These are phyloP conservation scores for Phaseolus coccineus DNA, from an alignment of 331 rosid species.

Conservation along the genomic window DNA sequence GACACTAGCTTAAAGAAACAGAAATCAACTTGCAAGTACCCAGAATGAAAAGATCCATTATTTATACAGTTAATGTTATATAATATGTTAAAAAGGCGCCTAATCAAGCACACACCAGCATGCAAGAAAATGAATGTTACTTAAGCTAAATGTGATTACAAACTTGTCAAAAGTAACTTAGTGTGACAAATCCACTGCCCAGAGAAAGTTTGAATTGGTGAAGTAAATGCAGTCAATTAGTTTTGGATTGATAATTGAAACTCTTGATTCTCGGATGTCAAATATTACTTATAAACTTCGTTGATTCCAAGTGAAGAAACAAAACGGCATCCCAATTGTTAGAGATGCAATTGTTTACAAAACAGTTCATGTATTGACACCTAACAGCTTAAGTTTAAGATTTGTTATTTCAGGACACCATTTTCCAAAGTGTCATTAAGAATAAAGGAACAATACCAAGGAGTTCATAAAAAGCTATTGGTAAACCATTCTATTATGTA, in stretches of 20 bases:
- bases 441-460: conserved; percentile 24
- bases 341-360: conserved; percentile 3
- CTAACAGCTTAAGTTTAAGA: neutral
- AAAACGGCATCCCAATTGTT: conserved; percentile 17
- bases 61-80: conserved; percentile 27
- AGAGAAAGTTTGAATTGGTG: conserved; percentile 17
- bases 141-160: conserved; percentile 34
- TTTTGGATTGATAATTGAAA: conserved; percentile 35
- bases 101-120: conserved; percentile 15
- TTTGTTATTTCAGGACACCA: neutral
- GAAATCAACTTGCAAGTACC: conserved; percentile 36
- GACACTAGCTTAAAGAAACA: conserved; percentile 41
- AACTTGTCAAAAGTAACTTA: neutral
- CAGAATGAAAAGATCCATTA: conserved; percentile 20
- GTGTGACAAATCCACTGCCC: conserved; percentile 14
- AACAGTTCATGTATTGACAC: neutral
- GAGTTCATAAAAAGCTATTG: conserved; percentile 22
- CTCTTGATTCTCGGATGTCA: conserved; percentile 10
- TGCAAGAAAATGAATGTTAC: conserved; percentile 37
- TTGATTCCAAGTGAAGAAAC: conserved; percentile 13
- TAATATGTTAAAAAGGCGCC: conserved; percentile 29
- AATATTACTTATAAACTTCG: conserved; percentile 14
- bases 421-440: conserved; percentile 1
- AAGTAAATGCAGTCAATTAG: conserved; percentile 12
- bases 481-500: conserved; percentile 32